Evolutionary conservation across 148 eudicot genomes (phyloP).

Genomic region (Persicaria maculosa): DNA sequence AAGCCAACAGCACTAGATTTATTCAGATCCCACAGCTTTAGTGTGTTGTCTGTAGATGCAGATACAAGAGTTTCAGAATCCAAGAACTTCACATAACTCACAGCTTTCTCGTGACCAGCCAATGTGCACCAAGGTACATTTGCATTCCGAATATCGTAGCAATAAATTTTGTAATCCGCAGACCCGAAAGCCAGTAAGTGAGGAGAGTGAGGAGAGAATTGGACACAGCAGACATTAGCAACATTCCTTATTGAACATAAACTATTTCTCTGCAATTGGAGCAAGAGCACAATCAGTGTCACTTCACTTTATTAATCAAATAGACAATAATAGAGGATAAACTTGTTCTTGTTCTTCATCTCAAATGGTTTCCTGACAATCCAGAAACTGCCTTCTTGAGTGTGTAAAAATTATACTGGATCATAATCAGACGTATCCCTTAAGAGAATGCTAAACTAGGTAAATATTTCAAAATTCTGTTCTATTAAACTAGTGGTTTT

Average conservation of each 20-base stretch:
- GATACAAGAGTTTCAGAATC: constrained; percentile 74
- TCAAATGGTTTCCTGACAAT: not conserved
- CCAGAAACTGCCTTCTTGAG: not conserved
- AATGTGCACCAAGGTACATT: constrained; percentile 73
- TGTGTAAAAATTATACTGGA: not conserved
- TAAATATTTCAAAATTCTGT: not conserved
- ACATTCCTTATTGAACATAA: constrained; percentile 43
- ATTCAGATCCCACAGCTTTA: constrained; percentile 94
- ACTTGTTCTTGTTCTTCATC: not conserved
- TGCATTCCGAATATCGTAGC: constrained; percentile 75
- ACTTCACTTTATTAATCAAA: not conserved
- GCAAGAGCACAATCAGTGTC: constrained; percentile 4
- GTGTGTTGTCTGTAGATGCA: constrained; percentile 88
- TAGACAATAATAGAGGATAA: not conserved
- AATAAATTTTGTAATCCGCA: constrained; percentile 77
- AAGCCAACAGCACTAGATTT: constrained; percentile 39
- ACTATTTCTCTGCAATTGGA: constrained; percentile 52
- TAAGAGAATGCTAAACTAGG: not conserved
- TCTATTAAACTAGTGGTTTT: not conserved
- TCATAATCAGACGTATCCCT: not conserved
- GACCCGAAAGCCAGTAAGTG: constrained; percentile 73
- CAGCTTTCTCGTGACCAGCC: constrained; percentile 74
- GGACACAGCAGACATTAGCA: constrained; percentile 91
- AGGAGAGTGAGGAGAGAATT: constrained; percentile 71
- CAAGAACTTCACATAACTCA: constrained; percentile 80